phyloP scores from a whole-genome alignment of 2,329 filamentous ascomycete genomes.

The Colletotrichum plurivorum region DNA sequence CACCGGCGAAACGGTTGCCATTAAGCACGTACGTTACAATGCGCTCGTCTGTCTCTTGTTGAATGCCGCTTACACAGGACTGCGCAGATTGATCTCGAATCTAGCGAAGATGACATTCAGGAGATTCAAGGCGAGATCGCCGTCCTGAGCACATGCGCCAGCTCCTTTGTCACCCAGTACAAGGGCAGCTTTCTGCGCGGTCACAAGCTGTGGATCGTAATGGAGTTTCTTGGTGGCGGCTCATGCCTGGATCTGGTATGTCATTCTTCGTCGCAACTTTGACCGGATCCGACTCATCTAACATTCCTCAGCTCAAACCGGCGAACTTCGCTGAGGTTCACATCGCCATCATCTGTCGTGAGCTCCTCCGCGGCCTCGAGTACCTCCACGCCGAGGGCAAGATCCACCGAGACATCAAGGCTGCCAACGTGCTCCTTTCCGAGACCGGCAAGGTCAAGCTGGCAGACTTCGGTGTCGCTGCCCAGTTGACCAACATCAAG shows the following conservation, averaged over 20 bases:
- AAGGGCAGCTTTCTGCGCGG: constrained; percentile 96
- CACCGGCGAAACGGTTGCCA: constrained; percentile 93
- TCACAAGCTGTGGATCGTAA: constrained; percentile 98
- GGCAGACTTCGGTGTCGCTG: constrained; percentile 96
- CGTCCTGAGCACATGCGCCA: constrained; percentile 94
- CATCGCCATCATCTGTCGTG: constrained; percentile 93
- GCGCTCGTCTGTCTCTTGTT: neutral
- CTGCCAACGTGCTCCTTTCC: constrained; percentile 94
- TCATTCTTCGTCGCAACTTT: constrained; percentile 36
- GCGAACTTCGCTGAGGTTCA: constrained; percentile 90
- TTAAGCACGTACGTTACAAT: constrained; percentile 85
- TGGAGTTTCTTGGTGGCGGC: constrained; percentile 96
- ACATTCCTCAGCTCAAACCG: constrained; percentile 80
- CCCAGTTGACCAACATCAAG: constrained; percentile 97
- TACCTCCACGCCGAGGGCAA: constrained; percentile 96
- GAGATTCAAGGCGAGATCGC: constrained; percentile 99
- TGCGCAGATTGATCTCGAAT: constrained; percentile 93
- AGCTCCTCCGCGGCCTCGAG: constrained; percentile 89
- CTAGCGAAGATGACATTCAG: constrained; percentile 97
- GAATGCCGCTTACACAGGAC: neutral
- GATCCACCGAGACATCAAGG: constrained; percentile 97
- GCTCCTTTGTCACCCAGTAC: constrained; percentile 95
- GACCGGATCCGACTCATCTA: constrained; percentile 45
- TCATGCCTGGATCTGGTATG: constrained; percentile 93
- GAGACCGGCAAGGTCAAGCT: constrained; percentile 93